Base-by-base conservation (phyloP, 768 basidiomycete genomes). In the Mycena filopes region DNA sequence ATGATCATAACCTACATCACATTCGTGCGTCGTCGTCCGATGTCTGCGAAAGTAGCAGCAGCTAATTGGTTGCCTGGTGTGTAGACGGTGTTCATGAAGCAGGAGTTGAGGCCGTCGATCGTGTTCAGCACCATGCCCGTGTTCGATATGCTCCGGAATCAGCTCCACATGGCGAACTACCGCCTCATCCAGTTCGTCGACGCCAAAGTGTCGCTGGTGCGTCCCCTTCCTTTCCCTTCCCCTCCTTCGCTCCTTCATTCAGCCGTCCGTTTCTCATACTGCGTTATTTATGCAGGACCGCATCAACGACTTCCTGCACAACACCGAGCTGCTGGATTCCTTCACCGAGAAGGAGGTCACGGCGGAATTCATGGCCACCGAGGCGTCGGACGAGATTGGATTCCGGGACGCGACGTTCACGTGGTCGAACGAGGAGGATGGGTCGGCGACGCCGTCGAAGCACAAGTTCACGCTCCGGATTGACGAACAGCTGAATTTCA, bases 1-100 rank as follows among this genome's bases (percentile, higher is more conserved):
- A 93, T 92, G 91, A 70, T 89, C 41, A 81, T 84, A 16, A 88
- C 89, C 1, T 92, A 87, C 69, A 78, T 83, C 2, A 80, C 86
- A 9, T 92, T 45, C 18, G 65, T 56, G 12, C 3, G 16, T 29
- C 20, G n/a, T n/a, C n/a, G n/a, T 28, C 15, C 42, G 23, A 18
- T 29, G 18, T 5, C 41, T 16, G 11, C 36, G 10, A 11, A 36
- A 10, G 15, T 36, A 36, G n/a, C 9, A 9, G 36, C 15, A 11
- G 10, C 2, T 11, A 36, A 36, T 25, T 46, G 8, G 33, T 21
- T 3, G 21, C n/a, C n/a, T 51, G 20, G 36, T 25, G 2, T 25
- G 2, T 31, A 77, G 80, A 83, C 81, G 4, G 57, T 80, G 21
- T 63, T 84, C 42, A 80, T 82, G 80, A 81, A 80, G 54, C 68